Base-by-base conservation (phyloP, 176 grass and related monocot species). In the Oryza australiensis region DNA sequence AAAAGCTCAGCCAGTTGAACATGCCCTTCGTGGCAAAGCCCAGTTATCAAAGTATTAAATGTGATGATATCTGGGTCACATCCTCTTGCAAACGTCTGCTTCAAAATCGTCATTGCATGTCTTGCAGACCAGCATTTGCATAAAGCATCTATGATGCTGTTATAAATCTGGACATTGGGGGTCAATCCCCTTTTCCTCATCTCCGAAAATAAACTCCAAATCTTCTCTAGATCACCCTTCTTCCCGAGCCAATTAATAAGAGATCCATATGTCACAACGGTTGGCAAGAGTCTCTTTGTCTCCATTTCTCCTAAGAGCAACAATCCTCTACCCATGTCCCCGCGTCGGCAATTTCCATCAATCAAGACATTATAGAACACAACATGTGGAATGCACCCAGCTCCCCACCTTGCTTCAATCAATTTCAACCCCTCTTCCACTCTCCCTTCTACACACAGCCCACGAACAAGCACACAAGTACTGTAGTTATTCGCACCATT, bases 341-440 rank as follows among this genome's bases (percentile, higher is more conserved):
- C 77, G 0, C 85, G 73, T 4, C 65, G 89, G 73, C 89, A 94
- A 68, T 92, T 94, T 37, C 92, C 92, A 66, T 89, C 87, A 10
- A 97, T 87, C 73, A 94, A 64, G 26, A 83, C 88, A 32, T 92
- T 97, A 68, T 94, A 94, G 68, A 94, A 97, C 40, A 97, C 64
- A 0, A 76, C 35, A 32, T 88, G 74, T 0, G 89, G 94, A 48
- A 94, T 66, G 28, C 92, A 94, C 70, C 86, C 89, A 0, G 57
- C 83, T 26, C 94, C 92, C 89, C 89, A 97, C 79, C 94, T 92
- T 62, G 87, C 76, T 81, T 92, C 89, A 34, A 97, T 92, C 86
- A 94, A 67, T 57, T 48, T 85, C 88, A 76, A 83, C 2, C 87
- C 92, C 64, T 94, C 90, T 26, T 94, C 89, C 77, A 94, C 89